Evolutionary conservation across 2,329 filamentous ascomycete species (phyloP).

Genomic region (Penicillium freii): DNA sequence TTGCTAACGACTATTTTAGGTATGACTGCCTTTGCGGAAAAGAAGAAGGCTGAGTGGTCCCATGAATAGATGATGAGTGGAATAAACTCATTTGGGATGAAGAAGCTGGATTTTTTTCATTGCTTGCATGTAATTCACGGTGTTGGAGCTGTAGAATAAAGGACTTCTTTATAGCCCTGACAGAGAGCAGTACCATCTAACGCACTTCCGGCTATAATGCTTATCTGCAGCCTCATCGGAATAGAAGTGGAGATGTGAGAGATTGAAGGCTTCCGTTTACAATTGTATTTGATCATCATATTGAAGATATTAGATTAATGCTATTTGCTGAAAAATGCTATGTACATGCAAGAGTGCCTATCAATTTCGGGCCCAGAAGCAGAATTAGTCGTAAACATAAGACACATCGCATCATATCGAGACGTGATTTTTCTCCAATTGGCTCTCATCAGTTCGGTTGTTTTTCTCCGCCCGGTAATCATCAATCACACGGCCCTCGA

Average conservation of each 20-base stretch:
- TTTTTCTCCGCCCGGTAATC: slow-evolving; percentile 45
- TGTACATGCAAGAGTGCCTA: slow-evolving; percentile 1
- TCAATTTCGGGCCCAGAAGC: not conserved
- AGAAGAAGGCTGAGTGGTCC: slow-evolving; percentile 89
- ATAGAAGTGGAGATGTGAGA: not conserved
- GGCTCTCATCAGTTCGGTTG: slow-evolving; percentile 53
- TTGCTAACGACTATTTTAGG: slow-evolving; percentile 37
- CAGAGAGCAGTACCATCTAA: not conserved
- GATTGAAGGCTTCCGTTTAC: not conserved
- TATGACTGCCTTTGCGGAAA: slow-evolving; percentile 92
- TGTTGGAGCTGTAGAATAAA: slow-evolving; percentile 5
- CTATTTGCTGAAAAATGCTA: slow-evolving; percentile 3
- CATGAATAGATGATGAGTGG: slow-evolving; percentile 59
- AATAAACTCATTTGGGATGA: not conserved
- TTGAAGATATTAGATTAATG: slow-evolving; percentile 3
- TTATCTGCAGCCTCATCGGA: slow-evolving; percentile 6
- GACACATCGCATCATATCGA: slow-evolving; percentile 18
- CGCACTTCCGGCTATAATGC: slow-evolving; percentile 8
- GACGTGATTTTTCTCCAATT: slow-evolving; percentile 50
- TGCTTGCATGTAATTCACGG: not conserved
- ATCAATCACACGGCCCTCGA: slow-evolving; percentile 30
- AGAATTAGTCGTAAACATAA: slow-evolving; percentile 21
- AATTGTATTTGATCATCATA: not conserved
- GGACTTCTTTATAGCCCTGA: not conserved
- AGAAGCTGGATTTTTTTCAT: slow-evolving; percentile 1